Evolutionary conservation across 768 basidiomycete species (phyloP), one percentile per base, ranked within the genome.

Genomic region (Pulveroboletus sp.): DNA sequence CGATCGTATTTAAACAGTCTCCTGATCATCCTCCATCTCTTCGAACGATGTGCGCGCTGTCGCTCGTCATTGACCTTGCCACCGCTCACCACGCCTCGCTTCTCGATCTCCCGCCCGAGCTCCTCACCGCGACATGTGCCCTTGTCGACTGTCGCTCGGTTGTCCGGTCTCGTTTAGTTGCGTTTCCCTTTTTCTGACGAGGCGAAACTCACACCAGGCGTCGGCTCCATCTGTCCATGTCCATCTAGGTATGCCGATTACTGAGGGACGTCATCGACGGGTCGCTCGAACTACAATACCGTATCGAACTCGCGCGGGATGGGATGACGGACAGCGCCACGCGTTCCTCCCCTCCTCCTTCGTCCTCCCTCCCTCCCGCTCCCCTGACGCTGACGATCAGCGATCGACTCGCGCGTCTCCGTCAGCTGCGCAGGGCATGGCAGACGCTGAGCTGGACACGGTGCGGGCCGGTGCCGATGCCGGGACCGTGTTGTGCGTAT

Each of bases 401-500:
- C 2, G 68, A 72, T 0, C 69, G 72, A 0, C 63, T 76, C 12
- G 47, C 49, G 0, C 64, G 63, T 0, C 65, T 77, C 0, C 65
- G 67, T 3, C 55, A 60, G 17, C 64, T 74, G 0, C 69, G 76
- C 3, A 40, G 35, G 0, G 58, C 71, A 0, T 77, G 77, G 76
- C 33, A 56, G 0, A 57, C 54, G 15, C 57, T 73, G 11, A 55
- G 51, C 12, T 71, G 71, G 66, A 52, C 47, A 6, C 49, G 50
- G 0, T 56, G 52, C 11, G 50, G 56, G 1, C 41, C 52, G 0
- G 59, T 75, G 0, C 62, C 66, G 6, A 59, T 73, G 32, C 60
- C 69, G 0, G 75, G 70, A 0, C 52, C 58, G 3, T 76, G 74
- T 47, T 68, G 68, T 40, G 79, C 80, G 5, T 85, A 85, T 57